phyloP scores from a whole-genome alignment of 768 basidiomycete genomes.

The Boletus vermiculosoides region DNA sequence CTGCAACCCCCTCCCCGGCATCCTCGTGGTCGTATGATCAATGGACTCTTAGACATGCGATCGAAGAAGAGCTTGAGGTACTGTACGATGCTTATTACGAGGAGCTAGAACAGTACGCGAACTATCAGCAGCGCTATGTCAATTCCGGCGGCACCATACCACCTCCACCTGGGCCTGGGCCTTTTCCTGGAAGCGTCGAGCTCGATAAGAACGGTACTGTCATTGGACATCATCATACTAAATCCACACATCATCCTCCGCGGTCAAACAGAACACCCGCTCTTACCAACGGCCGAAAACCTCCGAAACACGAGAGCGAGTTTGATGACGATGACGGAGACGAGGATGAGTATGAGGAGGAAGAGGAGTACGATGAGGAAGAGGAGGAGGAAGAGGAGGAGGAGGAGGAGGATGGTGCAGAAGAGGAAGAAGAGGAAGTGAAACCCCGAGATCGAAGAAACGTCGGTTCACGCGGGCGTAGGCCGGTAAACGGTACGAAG shows the following conservation, averaged over 20 bases:
- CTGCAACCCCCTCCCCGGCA: slow-evolving; percentile 4
- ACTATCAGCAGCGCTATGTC: slow-evolving; percentile 95
- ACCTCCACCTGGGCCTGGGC: slow-evolving; percentile 93
- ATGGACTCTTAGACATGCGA: slow-evolving; percentile 68
- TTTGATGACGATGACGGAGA: slow-evolving; percentile 66
- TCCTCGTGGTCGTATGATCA: slow-evolving; percentile 15
- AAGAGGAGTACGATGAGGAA: slow-evolving; percentile 56
- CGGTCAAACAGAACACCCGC: slow-evolving; percentile 36
- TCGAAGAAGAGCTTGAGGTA: slow-evolving; percentile 99
- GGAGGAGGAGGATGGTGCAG: slow-evolving; percentile 67
- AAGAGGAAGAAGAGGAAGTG: slow-evolving; percentile 54
- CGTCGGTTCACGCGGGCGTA: slow-evolving; percentile 36
- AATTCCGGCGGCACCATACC: slow-evolving; percentile 85
- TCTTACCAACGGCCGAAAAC: slow-evolving; percentile 40
- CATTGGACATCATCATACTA: slow-evolving; percentile 40
- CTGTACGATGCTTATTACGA: slow-evolving; percentile 99
- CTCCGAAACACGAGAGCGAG: slow-evolving; percentile 56
- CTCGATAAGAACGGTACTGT: slow-evolving; percentile 87
- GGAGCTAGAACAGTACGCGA: slow-evolving; percentile 99
- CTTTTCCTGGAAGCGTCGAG: slow-evolving; percentile 97
- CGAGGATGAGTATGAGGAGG: slow-evolving; percentile 52
- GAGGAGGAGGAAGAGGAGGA: slow-evolving; percentile 66
- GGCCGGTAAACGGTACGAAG: slow-evolving; percentile 45
- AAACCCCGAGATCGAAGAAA: slow-evolving; percentile 42
- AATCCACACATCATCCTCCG: slow-evolving; percentile 38